Evolutionary conservation across 257 asterid species (phyloP).

Genomic region (Scutellaria galericulata): DNA sequence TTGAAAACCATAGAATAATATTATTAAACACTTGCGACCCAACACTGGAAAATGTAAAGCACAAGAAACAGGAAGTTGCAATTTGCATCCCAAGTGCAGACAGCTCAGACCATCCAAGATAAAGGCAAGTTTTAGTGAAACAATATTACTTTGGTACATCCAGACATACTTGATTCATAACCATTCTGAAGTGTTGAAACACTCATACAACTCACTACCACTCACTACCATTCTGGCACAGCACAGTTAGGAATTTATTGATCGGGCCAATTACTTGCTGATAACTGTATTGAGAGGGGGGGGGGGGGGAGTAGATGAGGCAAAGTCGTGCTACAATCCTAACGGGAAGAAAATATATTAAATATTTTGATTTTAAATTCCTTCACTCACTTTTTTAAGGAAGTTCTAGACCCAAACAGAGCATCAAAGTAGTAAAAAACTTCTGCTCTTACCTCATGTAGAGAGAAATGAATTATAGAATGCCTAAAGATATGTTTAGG

Average conservation of each 20-base stretch:
- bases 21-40: slow-evolving; percentile 2
- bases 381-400: no score
- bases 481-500: no score
- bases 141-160: slow-evolving; percentile 4
- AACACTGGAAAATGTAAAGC: slow-evolving; percentile 21
- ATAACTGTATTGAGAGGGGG: not conserved
- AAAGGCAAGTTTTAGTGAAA: not conserved
- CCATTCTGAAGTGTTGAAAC: not conserved
- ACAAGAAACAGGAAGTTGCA: slow-evolving; percentile 16
- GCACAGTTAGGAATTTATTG: slow-evolving; percentile 4
- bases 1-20: slow-evolving; percentile 15
- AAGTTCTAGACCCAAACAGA: no score
- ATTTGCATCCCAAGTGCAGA: slow-evolving; percentile 29
- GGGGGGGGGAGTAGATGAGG: no score
- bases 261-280: not conserved
- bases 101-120: slow-evolving; percentile 1
- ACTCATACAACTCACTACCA: slow-evolving; percentile 6
- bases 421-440: no score
- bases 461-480: no score
- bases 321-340: no score
- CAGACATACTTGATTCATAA: not conserved
- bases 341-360: no score
- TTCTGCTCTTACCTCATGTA: no score
- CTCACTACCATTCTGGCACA: not conserved
- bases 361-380: no score